These are phyloP conservation scores for Entophlyctis helioformis DNA, from an alignment of 192 early-diverging fungal genomes.

Conservation along the genomic window DNA sequence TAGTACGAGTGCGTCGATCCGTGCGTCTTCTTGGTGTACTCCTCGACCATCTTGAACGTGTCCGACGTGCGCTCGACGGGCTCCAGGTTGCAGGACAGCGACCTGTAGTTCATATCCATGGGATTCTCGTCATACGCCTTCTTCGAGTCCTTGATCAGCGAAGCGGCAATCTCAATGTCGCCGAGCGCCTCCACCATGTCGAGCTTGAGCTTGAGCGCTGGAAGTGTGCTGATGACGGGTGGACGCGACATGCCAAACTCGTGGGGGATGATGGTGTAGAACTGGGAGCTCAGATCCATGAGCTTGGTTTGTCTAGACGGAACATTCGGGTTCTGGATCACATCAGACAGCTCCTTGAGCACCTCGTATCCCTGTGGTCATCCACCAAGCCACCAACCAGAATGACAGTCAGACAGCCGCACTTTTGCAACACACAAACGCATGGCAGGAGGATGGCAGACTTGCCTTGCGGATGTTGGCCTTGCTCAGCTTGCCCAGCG, in stretches of 20 bases:
- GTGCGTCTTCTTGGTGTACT: constrained; percentile 54
- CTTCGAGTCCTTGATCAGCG: constrained; percentile 34
- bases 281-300: constrained; percentile 27
- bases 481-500: constrained; percentile 63
- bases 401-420: too few relatives aligned
- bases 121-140: constrained; percentile 30
- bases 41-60: constrained; percentile 41
- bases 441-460: too few relatives aligned
- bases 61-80: constrained; percentile 40
- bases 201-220: constrained; percentile 41
- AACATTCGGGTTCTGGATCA: constrained; percentile 7
- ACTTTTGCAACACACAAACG: too few relatives aligned
- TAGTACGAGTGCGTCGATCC: constrained; percentile 42
- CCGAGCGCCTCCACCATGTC: constrained; percentile 55
- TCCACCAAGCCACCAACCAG: too few relatives aligned
- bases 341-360: constrained; percentile 41
- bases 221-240: constrained; percentile 34
- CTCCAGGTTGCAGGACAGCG: constrained; percentile 38
- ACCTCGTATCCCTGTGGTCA: constrained; percentile 38
- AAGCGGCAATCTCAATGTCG: constrained; percentile 56
- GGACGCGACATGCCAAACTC: constrained; percentile 32
- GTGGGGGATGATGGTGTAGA: constrained; percentile 64
- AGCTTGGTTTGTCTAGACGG: constrained; percentile 7
- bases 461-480: constrained; percentile 39
- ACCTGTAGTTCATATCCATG: constrained; percentile 44